Percentiles rank a stretch among this genome's conserved stretches.
Conservation (phyloP, 495 filamentous ascomycete species). For the Gamarada debralockiae region DNA sequence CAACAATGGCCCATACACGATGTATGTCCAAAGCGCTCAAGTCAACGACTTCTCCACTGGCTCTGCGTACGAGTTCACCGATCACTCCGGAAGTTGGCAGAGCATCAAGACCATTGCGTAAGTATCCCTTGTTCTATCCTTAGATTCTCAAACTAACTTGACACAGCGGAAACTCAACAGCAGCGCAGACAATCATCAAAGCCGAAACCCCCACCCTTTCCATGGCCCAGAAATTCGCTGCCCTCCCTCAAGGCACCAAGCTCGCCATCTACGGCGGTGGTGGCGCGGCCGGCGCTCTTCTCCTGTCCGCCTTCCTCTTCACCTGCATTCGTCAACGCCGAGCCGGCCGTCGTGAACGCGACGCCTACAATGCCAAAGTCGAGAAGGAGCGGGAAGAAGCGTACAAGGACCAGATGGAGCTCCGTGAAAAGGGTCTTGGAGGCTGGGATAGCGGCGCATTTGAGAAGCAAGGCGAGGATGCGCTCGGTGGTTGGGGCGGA, state of each 20-base stretch:
- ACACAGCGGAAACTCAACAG: constrained; percentile 61
- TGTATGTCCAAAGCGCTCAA: constrained; percentile 65
- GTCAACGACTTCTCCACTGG: constrained; percentile 67
- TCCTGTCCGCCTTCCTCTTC: constrained; percentile 46
- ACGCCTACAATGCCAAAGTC: constrained; percentile 32
- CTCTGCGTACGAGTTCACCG: constrained; percentile 64
- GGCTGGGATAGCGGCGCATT: constrained; percentile 20
- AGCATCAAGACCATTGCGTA: constrained; percentile 68
- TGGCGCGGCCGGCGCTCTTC: constrained; percentile 45
- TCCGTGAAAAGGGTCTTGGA: constrained; percentile 23
- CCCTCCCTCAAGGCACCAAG: constrained; percentile 48
- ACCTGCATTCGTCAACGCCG: constrained; percentile 67
- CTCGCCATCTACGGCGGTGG: constrained; percentile 57
- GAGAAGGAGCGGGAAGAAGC: constrained; percentile 23
- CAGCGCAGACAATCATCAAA: constrained; percentile 34
- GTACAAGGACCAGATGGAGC: constrained; percentile 21
- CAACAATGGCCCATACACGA: constrained; percentile 63
- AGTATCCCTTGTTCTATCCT: constrained; percentile 24
- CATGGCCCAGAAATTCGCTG: constrained; percentile 52
- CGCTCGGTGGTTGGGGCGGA: constrained; percentile 24
- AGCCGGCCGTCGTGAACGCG: constrained; percentile 60
- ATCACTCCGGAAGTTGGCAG: constrained; percentile 60
- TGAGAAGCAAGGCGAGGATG: constrained; percentile 22
- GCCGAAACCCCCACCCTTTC: constrained; percentile 25
- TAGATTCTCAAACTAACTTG: not conserved